These are phyloP conservation scores for Triticum timopheevii DNA, from an alignment of 176 grass and related monocot species.

Conservation along the genomic window DNA sequence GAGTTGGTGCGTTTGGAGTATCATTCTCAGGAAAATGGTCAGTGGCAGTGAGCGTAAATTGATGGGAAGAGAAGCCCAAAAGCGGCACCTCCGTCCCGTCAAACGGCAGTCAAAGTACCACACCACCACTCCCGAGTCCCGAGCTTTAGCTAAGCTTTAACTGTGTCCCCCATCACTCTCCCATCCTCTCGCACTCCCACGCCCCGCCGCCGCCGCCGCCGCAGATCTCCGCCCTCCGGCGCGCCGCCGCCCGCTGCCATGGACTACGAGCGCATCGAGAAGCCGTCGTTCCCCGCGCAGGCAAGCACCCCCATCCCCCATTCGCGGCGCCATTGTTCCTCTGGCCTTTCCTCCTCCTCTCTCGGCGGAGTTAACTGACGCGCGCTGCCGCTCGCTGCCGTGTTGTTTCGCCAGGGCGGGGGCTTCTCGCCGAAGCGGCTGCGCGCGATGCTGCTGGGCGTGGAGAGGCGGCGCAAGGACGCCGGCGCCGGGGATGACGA, in stretches of 20 bases:
- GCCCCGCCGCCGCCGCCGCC: not conserved
- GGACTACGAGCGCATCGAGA: slow-evolving; percentile 98
- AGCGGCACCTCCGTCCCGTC: not conserved
- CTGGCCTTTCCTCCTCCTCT: not conserved
- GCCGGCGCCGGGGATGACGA: slow-evolving; percentile 35
- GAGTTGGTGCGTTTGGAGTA: too few species aligned
- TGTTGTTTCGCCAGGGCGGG: slow-evolving; percentile 46
- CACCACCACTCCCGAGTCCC: slow-evolving; percentile 31
- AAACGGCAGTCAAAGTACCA: slow-evolving; percentile 48
- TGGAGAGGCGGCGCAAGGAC: slow-evolving; percentile 76
- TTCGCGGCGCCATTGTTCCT: not conserved
- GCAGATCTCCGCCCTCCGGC: slow-evolving; percentile 5
- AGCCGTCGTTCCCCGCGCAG: slow-evolving; percentile 71
- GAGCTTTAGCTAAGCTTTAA: slow-evolving; percentile 13
- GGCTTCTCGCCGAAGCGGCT: slow-evolving; percentile 95
- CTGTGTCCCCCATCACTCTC: not conserved
- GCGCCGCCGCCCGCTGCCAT: slow-evolving; percentile 37
- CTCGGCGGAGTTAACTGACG: not conserved
- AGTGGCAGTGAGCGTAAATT: slow-evolving; percentile 5
- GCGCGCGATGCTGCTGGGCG: slow-evolving; percentile 84
- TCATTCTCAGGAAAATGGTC: too few species aligned
- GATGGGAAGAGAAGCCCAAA: fast-evolving
- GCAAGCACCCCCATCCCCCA: not conserved
- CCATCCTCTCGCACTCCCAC: slow-evolving; percentile 25
- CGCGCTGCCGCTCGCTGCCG: not conserved